Percentiles rank a stretch among this genome's conserved stretches.
Evolutionary conservation across 2,329 filamentous ascomycete species (phyloP).

Genomic region (Botrytis cinerea): DNA sequence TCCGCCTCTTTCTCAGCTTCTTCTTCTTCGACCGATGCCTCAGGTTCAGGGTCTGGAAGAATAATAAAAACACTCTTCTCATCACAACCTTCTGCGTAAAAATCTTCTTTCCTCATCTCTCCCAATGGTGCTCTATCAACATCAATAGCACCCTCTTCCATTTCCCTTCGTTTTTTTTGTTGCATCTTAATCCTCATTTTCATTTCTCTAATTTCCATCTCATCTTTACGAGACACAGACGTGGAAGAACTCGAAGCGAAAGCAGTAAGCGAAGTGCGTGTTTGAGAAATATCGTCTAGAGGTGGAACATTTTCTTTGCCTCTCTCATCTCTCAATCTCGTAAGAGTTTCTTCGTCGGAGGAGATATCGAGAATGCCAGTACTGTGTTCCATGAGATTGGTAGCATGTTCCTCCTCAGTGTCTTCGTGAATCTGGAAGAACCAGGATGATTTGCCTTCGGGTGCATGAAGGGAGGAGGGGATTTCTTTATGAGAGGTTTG

Average conservation of each 20-base stretch:
- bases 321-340: constrained; percentile 58
- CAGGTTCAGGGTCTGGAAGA: constrained; percentile 51
- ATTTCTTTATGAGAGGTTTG: constrained; percentile 4
- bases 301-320: constrained; percentile 96
- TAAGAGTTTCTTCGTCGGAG: constrained; percentile 73
- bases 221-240: constrained; percentile 30
- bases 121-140: constrained; percentile 65
- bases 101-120: constrained; percentile 68
- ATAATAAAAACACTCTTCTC: constrained; percentile 62
- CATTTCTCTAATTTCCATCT: constrained; percentile 36
- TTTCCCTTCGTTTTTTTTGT: constrained; percentile 42
- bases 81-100: constrained; percentile 66
- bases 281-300: constrained; percentile 62
- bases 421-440: constrained; percentile 96
- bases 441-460: constrained; percentile 67
- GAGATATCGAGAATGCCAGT: constrained; percentile 85
- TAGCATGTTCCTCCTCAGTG: constrained; percentile 84
- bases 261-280: constrained; percentile 39
- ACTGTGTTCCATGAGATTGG: constrained; percentile 89
- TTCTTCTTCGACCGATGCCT: constrained; percentile 33
- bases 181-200: constrained; percentile 39
- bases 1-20: constrained; percentile 38
- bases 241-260: constrained; percentile 26
- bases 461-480: constrained; percentile 44
- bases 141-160: constrained; percentile 60